Evolutionary conservation across 306 rosid species (phyloP), one percentile per base, ranked within the genome.

Genomic region (Casuarina cunninghamiana): DNA sequence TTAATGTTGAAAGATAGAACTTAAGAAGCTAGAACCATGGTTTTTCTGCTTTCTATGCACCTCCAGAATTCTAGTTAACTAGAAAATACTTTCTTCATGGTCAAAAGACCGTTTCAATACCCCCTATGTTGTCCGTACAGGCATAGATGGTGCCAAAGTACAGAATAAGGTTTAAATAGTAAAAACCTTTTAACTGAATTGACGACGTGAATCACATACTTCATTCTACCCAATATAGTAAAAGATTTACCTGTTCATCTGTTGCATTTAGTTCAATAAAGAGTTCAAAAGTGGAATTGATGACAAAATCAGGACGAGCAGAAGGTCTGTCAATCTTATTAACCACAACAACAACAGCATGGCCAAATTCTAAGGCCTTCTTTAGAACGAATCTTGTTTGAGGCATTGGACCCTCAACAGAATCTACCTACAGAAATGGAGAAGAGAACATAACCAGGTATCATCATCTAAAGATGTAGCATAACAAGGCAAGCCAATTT

Each of bases 391-490:
- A 95, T 84, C 99, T 95, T 54, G 99, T 95, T 81, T 95, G 99
- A 39, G 99, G 99, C 99, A 95, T 95, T 66, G 99, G 99, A 69
- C 99, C 99, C 85, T 95, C 97, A 75, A 95, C 99, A 75, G 99
- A 95, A 83, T 95, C 99, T 66, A 95, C 99, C 99, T 93, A 84
- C 72, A 86, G 79, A 78, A 58, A 75, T 71, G 70, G 79, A 85
- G 69, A 80, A 72, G 60, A 67, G 74, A 5, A 60, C 73, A 70
- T 50, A 74, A 35, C 44, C 39, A 44, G 50, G 77, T 32, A 81
- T 21, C 43, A 43, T 8, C 35, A 48, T 57, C 13, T 42, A 58
- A 46, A 62, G 50, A 72, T 76, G 44, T 77, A 71, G 67, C 12
- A 63, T 46, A 75, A 46, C n/a, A 55, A 67, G 48, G 49, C 35